These are phyloP conservation scores for Dorcoceras hygrometricum DNA, from an alignment of 257 asterid genomes.

Conservation along the genomic window DNA sequence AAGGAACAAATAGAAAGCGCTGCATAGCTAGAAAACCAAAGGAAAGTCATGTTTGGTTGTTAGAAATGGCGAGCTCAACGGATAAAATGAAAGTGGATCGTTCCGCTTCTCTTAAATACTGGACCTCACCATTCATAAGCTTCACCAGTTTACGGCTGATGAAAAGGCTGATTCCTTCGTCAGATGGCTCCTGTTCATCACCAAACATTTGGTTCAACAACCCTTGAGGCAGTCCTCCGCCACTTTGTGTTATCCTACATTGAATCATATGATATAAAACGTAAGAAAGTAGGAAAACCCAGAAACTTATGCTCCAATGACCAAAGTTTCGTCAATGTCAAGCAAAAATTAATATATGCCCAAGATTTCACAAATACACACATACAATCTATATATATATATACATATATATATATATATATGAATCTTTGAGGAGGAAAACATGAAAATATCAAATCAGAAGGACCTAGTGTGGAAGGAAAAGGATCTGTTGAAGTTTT, in stretches of 20 bases:
- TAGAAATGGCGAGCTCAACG: constrained; percentile 75
- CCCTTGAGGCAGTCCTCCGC: constrained; percentile 81
- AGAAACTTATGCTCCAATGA: not conserved
- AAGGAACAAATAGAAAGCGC: not conserved
- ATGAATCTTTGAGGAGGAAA: not conserved
- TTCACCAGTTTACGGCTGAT: constrained; percentile 82
- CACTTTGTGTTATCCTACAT: constrained; percentile 73
- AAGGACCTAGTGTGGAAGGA: not conserved
- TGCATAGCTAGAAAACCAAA: not conserved
- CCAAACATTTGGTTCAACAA: constrained; percentile 78
- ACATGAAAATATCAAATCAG: not conserved
- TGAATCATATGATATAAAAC: not conserved
- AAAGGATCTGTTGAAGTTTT: not conserved
- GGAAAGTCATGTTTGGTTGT: constrained; percentile 11
- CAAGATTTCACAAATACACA: too few species aligned
- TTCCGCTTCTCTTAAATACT: constrained; percentile 82
- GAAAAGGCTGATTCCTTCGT: constrained; percentile 85
- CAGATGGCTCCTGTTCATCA: constrained; percentile 47
- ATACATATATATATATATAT: too few species aligned
- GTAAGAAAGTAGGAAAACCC: too few species aligned
- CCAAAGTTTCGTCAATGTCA: not conserved
- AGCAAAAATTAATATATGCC: too few species aligned
- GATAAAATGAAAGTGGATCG: constrained; percentile 73
- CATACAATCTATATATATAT: too few species aligned
- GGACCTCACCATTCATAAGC: constrained; percentile 96